phyloP scores from a whole-genome alignment of 345 rosid species.

The Durio zibethinus region DNA sequence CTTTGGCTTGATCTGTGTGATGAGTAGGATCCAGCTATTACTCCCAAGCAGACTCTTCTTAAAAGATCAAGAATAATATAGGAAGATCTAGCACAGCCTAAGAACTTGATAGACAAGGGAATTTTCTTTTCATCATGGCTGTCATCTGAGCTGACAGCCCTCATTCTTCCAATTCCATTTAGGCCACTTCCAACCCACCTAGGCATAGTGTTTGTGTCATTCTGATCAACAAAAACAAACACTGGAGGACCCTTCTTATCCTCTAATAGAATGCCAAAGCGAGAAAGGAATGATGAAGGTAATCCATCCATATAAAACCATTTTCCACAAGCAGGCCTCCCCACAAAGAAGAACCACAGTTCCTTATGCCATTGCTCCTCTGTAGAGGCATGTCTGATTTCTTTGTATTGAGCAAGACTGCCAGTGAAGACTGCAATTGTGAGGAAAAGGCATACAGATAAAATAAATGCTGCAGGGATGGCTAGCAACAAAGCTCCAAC shows the following conservation, averaged over 20 bases:
- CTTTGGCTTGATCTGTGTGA: constrained; percentile 29
- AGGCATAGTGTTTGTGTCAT: constrained; percentile 32
- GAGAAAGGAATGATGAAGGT: constrained; percentile 36
- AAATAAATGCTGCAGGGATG: constrained; percentile 41
- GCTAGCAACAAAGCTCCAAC: constrained; percentile 44
- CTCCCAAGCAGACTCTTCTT: constrained; percentile 43
- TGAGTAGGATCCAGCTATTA: constrained; percentile 35
- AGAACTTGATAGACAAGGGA: constrained; percentile 17
- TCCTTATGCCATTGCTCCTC: constrained; percentile 33
- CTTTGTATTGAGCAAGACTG: constrained; percentile 43
- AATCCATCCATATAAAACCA: constrained; percentile 49
- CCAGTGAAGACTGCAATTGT: constrained; percentile 32
- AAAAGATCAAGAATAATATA: constrained; percentile 45
- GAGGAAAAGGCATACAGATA: constrained; percentile 37
- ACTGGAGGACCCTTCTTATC: constrained; percentile 46
- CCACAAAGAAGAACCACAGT: constrained; percentile 32
- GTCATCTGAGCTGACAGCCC: constrained; percentile 43
- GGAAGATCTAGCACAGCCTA: constrained; percentile 48
- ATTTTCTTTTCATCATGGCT: constrained; percentile 39
- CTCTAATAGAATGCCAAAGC: constrained; percentile 43
- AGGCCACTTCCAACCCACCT: constrained; percentile 37
- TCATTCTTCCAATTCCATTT: constrained; percentile 51
- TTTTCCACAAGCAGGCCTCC: constrained; percentile 37
- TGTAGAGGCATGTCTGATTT: constrained; percentile 23
- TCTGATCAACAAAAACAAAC: constrained; percentile 34